Conservation (phyloP, 73 alveolate species). For the Stentor coeruleus region DNA sequence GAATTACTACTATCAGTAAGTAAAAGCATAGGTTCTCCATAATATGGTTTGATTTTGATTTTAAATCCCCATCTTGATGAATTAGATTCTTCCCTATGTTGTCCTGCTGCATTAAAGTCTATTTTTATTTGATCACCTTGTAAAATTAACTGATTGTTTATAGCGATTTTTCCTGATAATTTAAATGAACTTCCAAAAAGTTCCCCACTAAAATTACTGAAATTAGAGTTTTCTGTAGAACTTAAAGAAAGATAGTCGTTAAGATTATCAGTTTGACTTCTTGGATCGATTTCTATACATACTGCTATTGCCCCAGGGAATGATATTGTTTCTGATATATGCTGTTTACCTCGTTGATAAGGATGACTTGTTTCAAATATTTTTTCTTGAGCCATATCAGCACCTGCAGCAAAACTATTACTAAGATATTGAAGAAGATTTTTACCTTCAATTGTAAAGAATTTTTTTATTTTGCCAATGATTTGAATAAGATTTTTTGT, state of each 20-base stretch:
- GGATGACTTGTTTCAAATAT: conserved; percentile 90
- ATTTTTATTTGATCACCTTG: conserved; percentile 62
- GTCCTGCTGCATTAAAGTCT: conserved; percentile 72
- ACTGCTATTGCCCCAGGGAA: conserved; percentile 87
- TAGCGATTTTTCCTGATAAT: conserved; percentile 61
- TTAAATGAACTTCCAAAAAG: conserved; percentile 61
- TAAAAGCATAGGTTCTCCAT: conserved; percentile 43
- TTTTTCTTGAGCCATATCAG: conserved; percentile 70
- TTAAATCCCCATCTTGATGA: conserved; percentile 76
- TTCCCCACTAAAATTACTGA: conserved; percentile 45
- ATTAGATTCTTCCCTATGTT: conserved; percentile 53
- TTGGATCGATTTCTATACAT: conserved; percentile 64
- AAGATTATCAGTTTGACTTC: conserved; percentile 66
- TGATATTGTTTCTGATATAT: conserved; percentile 49
- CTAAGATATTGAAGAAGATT: neutral
- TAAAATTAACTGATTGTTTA: conserved; percentile 48
- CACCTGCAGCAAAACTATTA: conserved; percentile 52
- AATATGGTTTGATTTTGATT: conserved; percentile 62
- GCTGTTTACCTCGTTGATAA: conserved; percentile 71
- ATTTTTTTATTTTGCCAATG: conserved; percentile 9
- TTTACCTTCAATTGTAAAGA: neutral
- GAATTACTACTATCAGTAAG: neutral
- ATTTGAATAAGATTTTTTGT: neutral
- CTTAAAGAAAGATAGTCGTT: conserved; percentile 50
- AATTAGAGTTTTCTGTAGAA: conserved; percentile 37